Base-by-base conservation (phyloP, 1,284 basidiomycete species). In the Boletus subluridellus region DNA sequence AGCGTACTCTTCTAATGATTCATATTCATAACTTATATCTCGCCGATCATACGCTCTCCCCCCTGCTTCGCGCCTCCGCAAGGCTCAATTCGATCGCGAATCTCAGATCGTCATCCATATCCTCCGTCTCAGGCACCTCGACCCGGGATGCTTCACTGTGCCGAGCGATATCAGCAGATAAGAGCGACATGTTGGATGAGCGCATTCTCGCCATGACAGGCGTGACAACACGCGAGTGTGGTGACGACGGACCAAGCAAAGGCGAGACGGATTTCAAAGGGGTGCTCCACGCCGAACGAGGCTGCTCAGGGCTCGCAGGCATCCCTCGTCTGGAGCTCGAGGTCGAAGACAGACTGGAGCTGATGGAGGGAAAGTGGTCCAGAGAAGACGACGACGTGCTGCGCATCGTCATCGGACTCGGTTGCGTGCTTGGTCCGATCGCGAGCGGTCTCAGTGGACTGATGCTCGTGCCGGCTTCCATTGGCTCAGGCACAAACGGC, bases 21-120 rank as follows among this genome's bases (percentile, higher is more conserved):
- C 14, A 14, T 38, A 37, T 37, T 10, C 24, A 9, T 21, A 46
- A 32, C 12, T 48, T 30, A n/a, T 38, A 49, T 53, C 10, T 51
- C 5, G 41, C 17, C 8, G 8, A 38, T 70, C 58, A 71, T n/a
- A 44, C 34, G 4, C 26, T 56, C 37, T 75, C 72, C 1, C 69
- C 73, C 7, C 72, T 74, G 63, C 79, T 82, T 50, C 69, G 74
- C 12, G 82, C 82, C 62, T 86, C 84, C 4, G 78, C 80, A 38
- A 85, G 74, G 65, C 84, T 86, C 66, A 86, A 63, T 66, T 82
- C 81, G 10, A 86, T 74, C 15, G 79, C 84, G 59, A 82, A 74
- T 49, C 69, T 74, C 66, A 86, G 63, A 63, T 85, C 83, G 12
- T 77, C 80, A 56, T 85, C 82, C 64, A 80, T 75, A 26, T 76